Conservation (phyloP, 73 alveolate species). For the Blepharisma japonicum region DNA sequence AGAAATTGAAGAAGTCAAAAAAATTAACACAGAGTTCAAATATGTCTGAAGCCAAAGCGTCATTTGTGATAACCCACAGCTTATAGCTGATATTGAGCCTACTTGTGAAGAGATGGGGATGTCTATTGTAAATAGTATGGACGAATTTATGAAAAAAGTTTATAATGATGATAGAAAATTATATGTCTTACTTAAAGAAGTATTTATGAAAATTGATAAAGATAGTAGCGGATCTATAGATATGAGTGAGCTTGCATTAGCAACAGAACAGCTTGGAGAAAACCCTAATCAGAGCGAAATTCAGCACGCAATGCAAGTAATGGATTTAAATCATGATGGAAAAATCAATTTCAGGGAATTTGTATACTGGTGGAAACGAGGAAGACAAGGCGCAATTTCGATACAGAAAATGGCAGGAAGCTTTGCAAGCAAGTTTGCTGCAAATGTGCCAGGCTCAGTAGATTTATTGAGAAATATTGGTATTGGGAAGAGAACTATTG, state of each 20-base stretch:
- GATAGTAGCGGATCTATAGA: background rate
- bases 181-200: conserved; percentile 34
- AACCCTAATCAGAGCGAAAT: background rate
- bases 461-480: background rate
- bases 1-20: background rate
- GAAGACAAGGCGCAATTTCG: conserved; percentile 18
- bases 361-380: conserved; percentile 22
- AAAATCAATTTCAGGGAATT: conserved; percentile 1
- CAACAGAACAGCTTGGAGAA: background rate
- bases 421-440: background rate
- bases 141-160: conserved; percentile 62
- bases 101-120: background rate
- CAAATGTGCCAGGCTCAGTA: background rate
- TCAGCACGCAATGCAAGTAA: background rate
- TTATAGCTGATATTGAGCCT: no score
- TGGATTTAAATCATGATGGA: conserved; percentile 22
- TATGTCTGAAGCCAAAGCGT: conserved; percentile 7
- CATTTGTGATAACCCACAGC: no score
- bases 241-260: background rate
- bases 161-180: conserved; percentile 50
- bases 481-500: background rate
- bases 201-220: background rate
- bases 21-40: background rate
- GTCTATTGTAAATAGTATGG: conserved; percentile 17
- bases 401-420: background rate